phyloP scores from a whole-genome alignment of 768 basidiomycete species.

The Termitomyces eurrhizus region DNA sequence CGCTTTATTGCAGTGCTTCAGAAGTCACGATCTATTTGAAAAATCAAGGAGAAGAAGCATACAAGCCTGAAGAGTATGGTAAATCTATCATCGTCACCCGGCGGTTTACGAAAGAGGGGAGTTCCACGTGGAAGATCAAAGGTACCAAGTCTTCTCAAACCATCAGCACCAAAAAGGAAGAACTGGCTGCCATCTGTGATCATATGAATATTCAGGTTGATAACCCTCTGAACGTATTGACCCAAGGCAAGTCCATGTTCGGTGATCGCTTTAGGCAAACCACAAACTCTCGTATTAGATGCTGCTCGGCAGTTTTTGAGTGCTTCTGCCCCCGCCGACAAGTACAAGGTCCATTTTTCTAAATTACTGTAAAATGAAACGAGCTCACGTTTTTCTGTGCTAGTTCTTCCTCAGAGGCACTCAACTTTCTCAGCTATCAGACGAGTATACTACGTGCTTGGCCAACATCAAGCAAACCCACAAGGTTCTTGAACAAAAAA shows the following conservation, averaged over 20 bases:
- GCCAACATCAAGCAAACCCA: slow-evolving; percentile 69
- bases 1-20: slow-evolving; percentile 62
- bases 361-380: not conserved
- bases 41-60: slow-evolving; percentile 92
- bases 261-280: not conserved
- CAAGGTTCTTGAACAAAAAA: slow-evolving; percentile 65
- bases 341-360: slow-evolving; percentile 66
- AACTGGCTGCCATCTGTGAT: slow-evolving; percentile 85
- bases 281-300: slow-evolving; percentile 35
- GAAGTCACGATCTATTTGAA: slow-evolving; percentile 80
- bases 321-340: slow-evolving; percentile 73
- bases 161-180: slow-evolving; percentile 76
- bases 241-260: slow-evolving; percentile 66
- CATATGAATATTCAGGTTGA: slow-evolving; percentile 97
- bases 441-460: slow-evolving; percentile 78
- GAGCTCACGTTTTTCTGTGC: not conserved
- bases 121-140: slow-evolving; percentile 80
- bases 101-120: slow-evolving; percentile 71
- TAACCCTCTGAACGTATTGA: slow-evolving; percentile 93
- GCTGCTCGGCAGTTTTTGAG: slow-evolving; percentile 81
- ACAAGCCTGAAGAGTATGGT: slow-evolving; percentile 79
- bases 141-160: slow-evolving; percentile 35
- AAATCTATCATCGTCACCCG: slow-evolving; percentile 83
- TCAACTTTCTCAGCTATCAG: slow-evolving; percentile 79
- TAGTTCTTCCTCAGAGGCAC: slow-evolving; percentile 96